Evolutionary conservation across 2,329 filamentous ascomycete species (phyloP), one percentile per base, ranked within the genome.

Genomic region (Ceratocystis albifundus): DNA sequence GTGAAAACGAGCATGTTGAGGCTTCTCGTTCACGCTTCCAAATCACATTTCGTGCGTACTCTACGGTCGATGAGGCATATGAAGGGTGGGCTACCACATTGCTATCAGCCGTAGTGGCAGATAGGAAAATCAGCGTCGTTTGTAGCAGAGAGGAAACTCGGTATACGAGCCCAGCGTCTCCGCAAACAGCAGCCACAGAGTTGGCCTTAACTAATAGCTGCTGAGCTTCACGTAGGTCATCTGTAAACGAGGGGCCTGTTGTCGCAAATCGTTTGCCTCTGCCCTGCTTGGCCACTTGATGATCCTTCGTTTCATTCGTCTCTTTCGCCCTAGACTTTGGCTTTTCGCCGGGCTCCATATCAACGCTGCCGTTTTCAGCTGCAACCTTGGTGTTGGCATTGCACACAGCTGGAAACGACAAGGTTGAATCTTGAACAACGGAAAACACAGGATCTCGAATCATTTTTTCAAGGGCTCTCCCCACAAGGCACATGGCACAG

Each of bases 341-440:
- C 30, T 55, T 64, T 17, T 66, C 61, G 22, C 44, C 57, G 8
- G 59, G 25, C 10, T 50, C 44, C 57, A 65, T 65, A 20, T 61
- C 62, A 7, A 59, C 5, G 17, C 62, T 63, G 4, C 41, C 36
- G 17, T 66, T 36, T 2, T 53, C 65, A 17, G 68, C 63, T 6
- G 61, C 48, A 32, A 67, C 67, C 5, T 65, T 63, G 59, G 63
- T 48, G n/a, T 64, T 67, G 8, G 65, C 55, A 64, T 72, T 78
- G 17, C 77, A 77, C 46, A 93, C 79, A 0, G 89, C 86, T 1
- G 92, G 90, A 68, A 93, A 88, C 0, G 91, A 95, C 30, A 96
- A 86, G 0, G 91, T 96, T 0, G 94, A 96, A 71, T 99, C 94
- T 59, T 93, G 89, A 17, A 97, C 82, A 8, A 93, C 88, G 20